These are phyloP conservation scores for Colletotrichum somersetense DNA, from an alignment of 2,329 filamentous ascomycete species.

Conservation along the genomic window DNA sequence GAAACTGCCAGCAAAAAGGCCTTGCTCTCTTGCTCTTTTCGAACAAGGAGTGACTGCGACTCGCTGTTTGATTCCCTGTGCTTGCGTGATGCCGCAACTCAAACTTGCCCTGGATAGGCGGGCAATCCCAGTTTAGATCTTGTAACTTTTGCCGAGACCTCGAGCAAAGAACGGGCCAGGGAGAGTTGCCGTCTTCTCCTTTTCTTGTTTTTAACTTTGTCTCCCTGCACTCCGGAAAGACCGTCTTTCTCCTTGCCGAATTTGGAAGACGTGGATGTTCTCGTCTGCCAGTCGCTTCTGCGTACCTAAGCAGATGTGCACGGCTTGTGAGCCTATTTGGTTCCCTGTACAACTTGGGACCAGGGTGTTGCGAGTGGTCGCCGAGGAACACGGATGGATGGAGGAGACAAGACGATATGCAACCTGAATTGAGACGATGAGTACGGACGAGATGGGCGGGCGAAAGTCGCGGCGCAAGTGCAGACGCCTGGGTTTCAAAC, in stretches of 20 bases:
- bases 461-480: constrained; percentile 11
- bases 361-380: constrained; percentile 11
- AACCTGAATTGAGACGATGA: neutral
- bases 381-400: constrained; percentile 3
- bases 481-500: constrained; percentile 8
- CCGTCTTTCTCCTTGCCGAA: neutral
- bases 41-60: constrained; percentile 14
- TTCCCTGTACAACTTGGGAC: constrained; percentile 32
- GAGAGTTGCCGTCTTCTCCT: constrained; percentile 1
- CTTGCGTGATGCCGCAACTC: constrained; percentile 29
- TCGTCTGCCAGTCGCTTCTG: constrained; percentile 3
- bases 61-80: constrained; percentile 27
- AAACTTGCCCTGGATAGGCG: constrained; percentile 1
- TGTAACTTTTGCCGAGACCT: constrained; percentile 28
- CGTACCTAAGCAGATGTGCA: constrained; percentile 29
- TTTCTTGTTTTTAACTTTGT: neutral
- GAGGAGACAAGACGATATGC: constrained; percentile 17
- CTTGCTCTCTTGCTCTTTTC: constrained; percentile 15
- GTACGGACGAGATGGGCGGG: constrained; percentile 9
- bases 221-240: neutral
- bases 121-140: constrained; percentile 27
- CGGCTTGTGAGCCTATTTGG: constrained; percentile 28
- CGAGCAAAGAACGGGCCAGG: constrained; percentile 31
- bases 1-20: constrained; percentile 35
- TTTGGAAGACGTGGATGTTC: neutral